A percentile compares a stretch with the other conserved stretches of the same genome.
Conservation (phyloP, 805 yeast species). For the Wickerhamiella sergipiensis region DNA sequence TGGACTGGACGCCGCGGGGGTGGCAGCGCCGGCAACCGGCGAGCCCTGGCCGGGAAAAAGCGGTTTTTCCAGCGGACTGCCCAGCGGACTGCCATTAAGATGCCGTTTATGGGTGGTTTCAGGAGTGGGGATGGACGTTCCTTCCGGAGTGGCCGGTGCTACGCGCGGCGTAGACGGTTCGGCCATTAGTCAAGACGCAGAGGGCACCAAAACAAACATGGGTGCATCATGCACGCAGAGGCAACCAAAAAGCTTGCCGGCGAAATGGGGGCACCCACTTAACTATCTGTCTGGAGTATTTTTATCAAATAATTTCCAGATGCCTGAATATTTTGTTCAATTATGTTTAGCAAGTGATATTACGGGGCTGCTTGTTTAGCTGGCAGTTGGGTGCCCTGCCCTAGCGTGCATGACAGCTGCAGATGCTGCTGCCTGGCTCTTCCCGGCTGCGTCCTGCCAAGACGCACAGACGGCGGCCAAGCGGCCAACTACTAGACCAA, state of each 20-base stretch:
- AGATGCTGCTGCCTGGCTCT: too few species aligned
- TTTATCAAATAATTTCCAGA: too few species aligned
- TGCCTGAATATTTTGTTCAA: too few species aligned
- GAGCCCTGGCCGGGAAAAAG: background rate
- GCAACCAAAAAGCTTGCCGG: background rate
- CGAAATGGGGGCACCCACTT: too few species aligned
- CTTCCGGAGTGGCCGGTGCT: conserved; percentile 1
- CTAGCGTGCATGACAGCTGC: too few species aligned
- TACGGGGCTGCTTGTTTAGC: too few species aligned
- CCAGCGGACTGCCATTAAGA: background rate
- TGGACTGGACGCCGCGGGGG: background rate
- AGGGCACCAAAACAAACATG: background rate
- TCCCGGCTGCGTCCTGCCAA: too few species aligned
- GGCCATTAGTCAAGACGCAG: conserved; percentile 1
- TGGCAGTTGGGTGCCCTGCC: too few species aligned
- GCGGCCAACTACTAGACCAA: too few species aligned
- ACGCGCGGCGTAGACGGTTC: background rate
- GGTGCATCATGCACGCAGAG: background rate
- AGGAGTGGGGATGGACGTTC: background rate
- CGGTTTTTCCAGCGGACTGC: background rate
- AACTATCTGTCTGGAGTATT: too few species aligned
- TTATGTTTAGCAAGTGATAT: too few species aligned
- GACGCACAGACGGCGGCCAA: too few species aligned
- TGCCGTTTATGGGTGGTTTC: background rate
- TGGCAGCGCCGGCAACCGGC: background rate